phyloP scores from a whole-genome alignment of 1,284 basidiomycete genomes.

The Meira miltonrushii region DNA sequence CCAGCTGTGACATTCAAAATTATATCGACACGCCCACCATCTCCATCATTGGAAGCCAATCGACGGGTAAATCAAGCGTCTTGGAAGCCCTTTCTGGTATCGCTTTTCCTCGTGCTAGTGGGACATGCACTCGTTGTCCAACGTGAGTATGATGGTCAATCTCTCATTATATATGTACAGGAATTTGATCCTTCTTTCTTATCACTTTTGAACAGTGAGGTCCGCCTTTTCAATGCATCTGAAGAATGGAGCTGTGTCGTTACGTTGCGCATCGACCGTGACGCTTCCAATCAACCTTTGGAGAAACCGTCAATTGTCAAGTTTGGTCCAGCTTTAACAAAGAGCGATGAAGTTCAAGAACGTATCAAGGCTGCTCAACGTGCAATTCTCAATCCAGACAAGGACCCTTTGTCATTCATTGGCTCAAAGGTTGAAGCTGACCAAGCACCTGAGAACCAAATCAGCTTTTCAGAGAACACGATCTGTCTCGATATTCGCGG shows the following conservation, averaged over 20 bases:
- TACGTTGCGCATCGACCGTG: neutral
- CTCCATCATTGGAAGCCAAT: conserved; percentile 1
- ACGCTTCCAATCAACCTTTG: neutral
- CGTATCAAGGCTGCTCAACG: neutral
- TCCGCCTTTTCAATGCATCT: neutral
- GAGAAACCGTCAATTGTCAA: neutral
- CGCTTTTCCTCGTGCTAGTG: neutral
- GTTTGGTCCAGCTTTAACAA: neutral
- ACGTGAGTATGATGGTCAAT: no score
- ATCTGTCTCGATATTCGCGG: neutral
- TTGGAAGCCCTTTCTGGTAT: conserved; percentile 3
- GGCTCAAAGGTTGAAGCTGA: neutral
- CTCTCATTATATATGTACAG: no score
- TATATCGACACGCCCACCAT: neutral
- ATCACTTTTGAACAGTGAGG: no score
- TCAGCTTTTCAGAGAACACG: neutral
- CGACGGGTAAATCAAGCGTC: neutral
- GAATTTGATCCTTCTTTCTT: no score
- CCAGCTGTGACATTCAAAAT: neutral
- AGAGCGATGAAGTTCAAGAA: neutral
- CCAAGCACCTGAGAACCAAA: neutral
- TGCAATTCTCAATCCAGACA: conserved; percentile 2
- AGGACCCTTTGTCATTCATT: neutral
- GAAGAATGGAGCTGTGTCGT: conserved; percentile 1
- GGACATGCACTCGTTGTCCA: conserved; percentile 1